Base-by-base conservation (phyloP, 192 early-diverging fungal species). In the Haplosporangium gracile region DNA sequence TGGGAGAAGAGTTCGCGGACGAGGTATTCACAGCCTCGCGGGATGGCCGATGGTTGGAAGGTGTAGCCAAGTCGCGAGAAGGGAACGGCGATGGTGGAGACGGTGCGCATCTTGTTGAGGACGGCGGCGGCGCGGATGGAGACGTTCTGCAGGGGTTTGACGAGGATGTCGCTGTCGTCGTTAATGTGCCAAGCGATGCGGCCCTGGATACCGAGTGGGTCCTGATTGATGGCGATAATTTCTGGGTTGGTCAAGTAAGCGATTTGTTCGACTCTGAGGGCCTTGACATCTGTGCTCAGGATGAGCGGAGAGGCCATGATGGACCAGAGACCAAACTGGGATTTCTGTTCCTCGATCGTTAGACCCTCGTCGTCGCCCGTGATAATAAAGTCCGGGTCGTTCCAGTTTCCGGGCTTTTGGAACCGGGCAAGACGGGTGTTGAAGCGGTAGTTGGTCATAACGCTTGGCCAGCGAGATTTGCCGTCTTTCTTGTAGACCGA, bases 141-240 rank as follows among this genome's bases (percentile, higher is more conserved):
- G 6, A 57, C 6, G 68, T 85, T 63, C 32, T 76, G 65, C 8
- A 85, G n/a, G 2, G 83, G 83, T 34, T 85, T 85, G 24, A 85
- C 74, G 0, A 85, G 60, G 4, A 85, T 70, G 26, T 85, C 83
- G n/a, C 74, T 80, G 4, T 76, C 16, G 7, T 70, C 78, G 29
- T 45, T 77, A 16, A 18, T 22, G 43, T 69, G 53, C 78, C 83
- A 80, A 0, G 74, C 77, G 53, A 85, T 15, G 13, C 83, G 78
- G 13, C 76, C 83, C 34, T 85, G 83, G 51, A 80, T 76, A 5
- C 92, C 92, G 0, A 93, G 81, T 13, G 88, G 70, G 76, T 94
- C 93, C 83, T 94, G 93, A 65, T 93, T 93, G 70, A 94, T 77
- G 10, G 88, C 90, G 75, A 94, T 93, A 34, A 93, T 86, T 29